These are phyloP conservation scores for Skeletonema tropicum DNA, from an alignment of 108 stramenopile genomes.

Conservation along the genomic window DNA sequence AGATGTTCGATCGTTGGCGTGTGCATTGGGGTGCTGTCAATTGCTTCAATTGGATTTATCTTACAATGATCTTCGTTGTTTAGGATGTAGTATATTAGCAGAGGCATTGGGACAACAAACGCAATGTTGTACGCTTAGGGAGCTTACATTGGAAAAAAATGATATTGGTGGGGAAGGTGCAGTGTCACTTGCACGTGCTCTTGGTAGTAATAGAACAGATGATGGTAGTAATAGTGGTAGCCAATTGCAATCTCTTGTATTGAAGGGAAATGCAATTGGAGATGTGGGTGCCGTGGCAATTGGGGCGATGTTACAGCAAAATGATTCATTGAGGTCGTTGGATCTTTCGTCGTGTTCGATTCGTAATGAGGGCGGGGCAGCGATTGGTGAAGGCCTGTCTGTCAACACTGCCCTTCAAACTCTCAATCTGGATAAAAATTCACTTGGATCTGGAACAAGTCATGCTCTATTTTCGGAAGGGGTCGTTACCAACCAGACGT, in stretches of 20 bases:
- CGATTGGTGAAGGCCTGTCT: constrained; percentile 10
- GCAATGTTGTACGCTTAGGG: not conserved
- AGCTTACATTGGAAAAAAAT: constrained; percentile 28
- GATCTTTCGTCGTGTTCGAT: constrained; percentile 20
- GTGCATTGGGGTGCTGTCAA: constrained; percentile 11
- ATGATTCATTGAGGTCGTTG: not conserved
- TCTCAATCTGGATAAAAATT: constrained; percentile 17
- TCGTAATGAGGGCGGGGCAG: constrained; percentile 7
- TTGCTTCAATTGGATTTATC: constrained; percentile 22
- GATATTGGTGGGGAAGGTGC: constrained; percentile 6
- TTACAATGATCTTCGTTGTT: constrained; percentile 21
- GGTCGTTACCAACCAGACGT: not conserved
- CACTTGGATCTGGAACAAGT: constrained; percentile 3
- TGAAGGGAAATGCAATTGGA: constrained; percentile 9
- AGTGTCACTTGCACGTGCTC: constrained; percentile 8
- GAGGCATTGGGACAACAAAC: not conserved
- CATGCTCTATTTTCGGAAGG: constrained; percentile 4
- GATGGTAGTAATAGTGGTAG: not conserved
- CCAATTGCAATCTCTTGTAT: not conserved
- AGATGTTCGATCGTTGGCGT: constrained; percentile 10
- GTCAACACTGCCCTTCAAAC: constrained; percentile 6
- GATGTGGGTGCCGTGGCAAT: constrained; percentile 17
- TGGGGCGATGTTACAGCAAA: constrained; percentile 9
- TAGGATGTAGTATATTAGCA: constrained; percentile 11
- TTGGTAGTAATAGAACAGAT: not conserved